phyloP scores from a whole-genome alignment of 2,329 filamentous ascomycete species.

The Aspergillus sergii region DNA sequence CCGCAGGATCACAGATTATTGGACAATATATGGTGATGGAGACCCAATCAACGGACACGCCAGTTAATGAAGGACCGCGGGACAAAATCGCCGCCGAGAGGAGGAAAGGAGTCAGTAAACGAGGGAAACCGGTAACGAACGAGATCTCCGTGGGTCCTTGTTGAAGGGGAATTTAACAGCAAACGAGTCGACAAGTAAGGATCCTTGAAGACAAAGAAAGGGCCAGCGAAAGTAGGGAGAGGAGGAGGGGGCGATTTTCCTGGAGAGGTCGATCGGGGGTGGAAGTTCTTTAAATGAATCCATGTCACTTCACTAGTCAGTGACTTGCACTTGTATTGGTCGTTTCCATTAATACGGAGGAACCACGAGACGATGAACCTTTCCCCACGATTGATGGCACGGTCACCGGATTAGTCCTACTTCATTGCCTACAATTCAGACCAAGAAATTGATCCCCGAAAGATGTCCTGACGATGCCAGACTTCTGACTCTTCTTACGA shows the following conservation, averaged over 20 bases:
- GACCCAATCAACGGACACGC: constrained; percentile 14
- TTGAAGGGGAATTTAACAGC: not conserved
- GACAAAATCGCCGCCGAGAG: not conserved
- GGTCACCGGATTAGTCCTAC: not conserved
- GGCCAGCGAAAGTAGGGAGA: constrained; percentile 8
- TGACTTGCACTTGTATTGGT: not conserved
- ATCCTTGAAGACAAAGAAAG: not conserved
- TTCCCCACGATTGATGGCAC: not conserved
- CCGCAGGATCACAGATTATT: not conserved
- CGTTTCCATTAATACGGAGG: not conserved
- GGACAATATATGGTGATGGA: not conserved
- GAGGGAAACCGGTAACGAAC: not conserved
- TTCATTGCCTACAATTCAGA: no score
- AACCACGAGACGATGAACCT: not conserved
- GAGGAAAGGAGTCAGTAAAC: not conserved
- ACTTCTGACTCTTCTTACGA: no score
- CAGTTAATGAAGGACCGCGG: constrained; percentile 21
- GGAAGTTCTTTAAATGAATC: constrained; percentile 1
- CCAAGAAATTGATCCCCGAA: no score
- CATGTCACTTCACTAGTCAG: not conserved
- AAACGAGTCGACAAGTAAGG: not conserved
- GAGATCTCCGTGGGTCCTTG: not conserved
- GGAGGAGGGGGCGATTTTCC: not conserved
- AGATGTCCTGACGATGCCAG: no score
- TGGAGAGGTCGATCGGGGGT: not conserved